Evolutionary conservation across 2,329 filamentous ascomycete species (phyloP), one percentile per base, ranked within the genome.

Genomic region (Botryotinia globosa): DNA sequence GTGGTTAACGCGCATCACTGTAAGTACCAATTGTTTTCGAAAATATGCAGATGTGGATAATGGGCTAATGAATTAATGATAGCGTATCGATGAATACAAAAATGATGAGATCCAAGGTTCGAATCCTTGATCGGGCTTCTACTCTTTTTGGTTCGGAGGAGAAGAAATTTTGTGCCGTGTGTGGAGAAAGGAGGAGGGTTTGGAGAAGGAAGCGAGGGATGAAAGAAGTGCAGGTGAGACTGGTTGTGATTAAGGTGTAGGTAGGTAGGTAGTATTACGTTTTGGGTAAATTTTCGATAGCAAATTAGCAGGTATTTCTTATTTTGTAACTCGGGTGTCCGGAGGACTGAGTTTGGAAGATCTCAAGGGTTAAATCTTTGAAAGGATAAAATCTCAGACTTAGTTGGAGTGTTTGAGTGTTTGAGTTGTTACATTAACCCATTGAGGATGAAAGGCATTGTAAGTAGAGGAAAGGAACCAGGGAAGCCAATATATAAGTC

Each of bases 401-500:
- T 7, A 18, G 14, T 54, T 16, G 29, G 14, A 18, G n/a, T 1
- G 8, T 9, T 1, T 4, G 12, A 54, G 3, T 54, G 12, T 9
- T 4, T 29, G 6, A 56, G 14, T 32, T 29, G 3, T 9, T 29
- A 18, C 7, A 29, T 29, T 9, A 18, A 7, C 18, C 0, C 3
- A 56, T 6, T 18, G n/a, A 56, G 6, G 4, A 56, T 18, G 0
- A 3, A 29, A 29, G 29, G n/a, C 3, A 56, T 18, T 16, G 0
- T 6, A 29, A 18, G 14, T n/a, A 56, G 8, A 5, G 6, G 0
- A 56, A 32, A 18, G 1, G 7, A 56, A 29, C 3, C 29, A 2
- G n/a, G 29, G n/a, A 56, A 56, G n/a, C 16, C 51, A 9, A 29
- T 32, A 29, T 1, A 29, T 54, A 18, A 32, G 6, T 18, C 16